phyloP scores from a whole-genome alignment of 768 basidiomycete genomes.

The Panaeolus cyanescens region DNA sequence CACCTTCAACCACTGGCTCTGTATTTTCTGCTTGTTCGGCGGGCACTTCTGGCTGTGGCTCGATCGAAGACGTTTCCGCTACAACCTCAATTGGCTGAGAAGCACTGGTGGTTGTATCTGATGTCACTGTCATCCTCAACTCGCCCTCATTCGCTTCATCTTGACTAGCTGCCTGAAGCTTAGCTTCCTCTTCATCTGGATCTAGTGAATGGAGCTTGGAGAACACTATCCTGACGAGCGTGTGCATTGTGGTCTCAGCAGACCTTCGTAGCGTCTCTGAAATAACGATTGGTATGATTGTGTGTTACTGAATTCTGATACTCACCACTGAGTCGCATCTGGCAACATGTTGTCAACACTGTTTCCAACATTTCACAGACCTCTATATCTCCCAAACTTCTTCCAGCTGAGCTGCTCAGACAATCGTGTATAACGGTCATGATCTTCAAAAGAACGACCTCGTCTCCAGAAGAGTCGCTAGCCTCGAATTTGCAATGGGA shows the following conservation, averaged over 20 bases:
- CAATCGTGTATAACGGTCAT: conserved; percentile 88
- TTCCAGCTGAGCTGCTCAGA: conserved; percentile 69
- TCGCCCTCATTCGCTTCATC: conserved; percentile 55
- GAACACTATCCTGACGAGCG: conserved; percentile 83
- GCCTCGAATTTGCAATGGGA: conserved; percentile 98
- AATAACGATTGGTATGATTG: conserved; percentile 11
- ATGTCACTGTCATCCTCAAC: conserved; percentile 60
- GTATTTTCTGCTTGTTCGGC: conserved; percentile 14
- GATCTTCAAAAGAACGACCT: conserved; percentile 91
- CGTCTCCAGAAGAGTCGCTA: conserved; percentile 96
- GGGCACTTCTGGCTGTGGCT: conserved; percentile 11
- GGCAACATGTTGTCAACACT: conserved; percentile 94
- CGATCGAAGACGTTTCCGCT: conserved; percentile 9
- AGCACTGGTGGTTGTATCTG: conserved; percentile 12
- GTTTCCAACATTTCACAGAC: conserved; percentile 99
- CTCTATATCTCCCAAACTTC: conserved; percentile 85
- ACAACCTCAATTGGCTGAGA: neutral
- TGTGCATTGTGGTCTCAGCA: conserved; percentile 88
- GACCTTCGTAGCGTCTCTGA: conserved; percentile 85
- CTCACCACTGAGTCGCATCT: conserved; percentile 94
- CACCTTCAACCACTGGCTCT: neutral
- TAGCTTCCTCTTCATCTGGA: conserved; percentile 67
- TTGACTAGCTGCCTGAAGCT: conserved; percentile 51
- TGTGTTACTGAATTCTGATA: conserved; percentile 15
- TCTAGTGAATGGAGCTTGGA: conserved; percentile 68